These are phyloP conservation scores for Candida sojae DNA, from an alignment of 1,139 yeast species.

Conservation along the genomic window DNA sequence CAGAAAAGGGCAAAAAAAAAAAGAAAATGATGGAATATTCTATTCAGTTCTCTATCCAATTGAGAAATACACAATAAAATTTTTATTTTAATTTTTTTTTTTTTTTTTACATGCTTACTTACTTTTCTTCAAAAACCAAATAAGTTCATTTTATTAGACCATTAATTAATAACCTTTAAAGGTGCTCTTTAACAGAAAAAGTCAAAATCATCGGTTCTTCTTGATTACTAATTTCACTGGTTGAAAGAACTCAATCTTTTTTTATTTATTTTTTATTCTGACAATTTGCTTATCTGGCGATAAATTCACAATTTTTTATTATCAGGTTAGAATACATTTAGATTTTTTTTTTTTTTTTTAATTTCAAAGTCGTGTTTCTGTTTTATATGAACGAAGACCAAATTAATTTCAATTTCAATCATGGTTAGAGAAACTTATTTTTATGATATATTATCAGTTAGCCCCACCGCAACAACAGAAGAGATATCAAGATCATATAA, in stretches of 20 bases:
- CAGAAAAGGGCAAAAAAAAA: not conserved
- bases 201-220: too few relatives aligned
- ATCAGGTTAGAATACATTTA: not conserved
- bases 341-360: not conserved
- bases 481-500: conserved; percentile 45
- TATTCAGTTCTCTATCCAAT: conserved; percentile 3
- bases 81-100: not conserved
- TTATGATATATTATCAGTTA: conserved; percentile 41
- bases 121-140: not conserved
- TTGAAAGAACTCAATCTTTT: too few relatives aligned
- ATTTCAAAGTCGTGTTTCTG: not conserved
- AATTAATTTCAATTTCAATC: not conserved
- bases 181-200: too few relatives aligned
- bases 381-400: not conserved
- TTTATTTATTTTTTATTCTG: too few relatives aligned
- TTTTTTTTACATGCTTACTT: not conserved
- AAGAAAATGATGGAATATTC: conserved; percentile 3
- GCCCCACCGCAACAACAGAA: conserved; percentile 35
- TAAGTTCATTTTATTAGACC: too few relatives aligned
- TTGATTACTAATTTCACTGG: too few relatives aligned
- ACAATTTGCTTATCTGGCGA: too few relatives aligned
- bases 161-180: too few relatives aligned
- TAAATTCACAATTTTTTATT: not conserved
- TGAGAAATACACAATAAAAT: not conserved
- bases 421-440: conserved; percentile 30